phyloP scores from a whole-genome alignment of 192 early-diverging fungal species.

The Rhizoclosmatium globosum region DNA sequence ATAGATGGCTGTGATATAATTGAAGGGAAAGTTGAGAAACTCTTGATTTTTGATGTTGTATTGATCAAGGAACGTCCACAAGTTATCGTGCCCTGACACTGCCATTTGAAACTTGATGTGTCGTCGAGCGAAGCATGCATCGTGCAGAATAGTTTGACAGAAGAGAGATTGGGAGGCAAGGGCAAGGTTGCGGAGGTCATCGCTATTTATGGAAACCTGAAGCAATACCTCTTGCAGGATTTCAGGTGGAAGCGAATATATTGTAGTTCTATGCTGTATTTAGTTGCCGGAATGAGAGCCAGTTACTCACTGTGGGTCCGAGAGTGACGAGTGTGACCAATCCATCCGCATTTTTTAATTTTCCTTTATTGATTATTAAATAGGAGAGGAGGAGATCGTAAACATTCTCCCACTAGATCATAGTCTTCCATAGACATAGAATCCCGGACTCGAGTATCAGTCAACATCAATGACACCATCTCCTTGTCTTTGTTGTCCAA shows the following conservation, averaged over 20 bases:
- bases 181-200: background rate
- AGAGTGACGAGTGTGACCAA: too few species aligned
- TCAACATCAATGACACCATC: background rate
- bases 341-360: too few species aligned
- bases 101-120: background rate
- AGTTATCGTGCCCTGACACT: background rate
- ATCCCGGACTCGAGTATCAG: background rate
- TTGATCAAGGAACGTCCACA: slow-evolving; percentile 15
- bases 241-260: background rate
- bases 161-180: background rate
- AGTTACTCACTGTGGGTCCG: too few species aligned
- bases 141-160: background rate
- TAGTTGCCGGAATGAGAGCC: too few species aligned
- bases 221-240: background rate
- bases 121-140: background rate
- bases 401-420: too few species aligned
- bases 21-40: background rate
- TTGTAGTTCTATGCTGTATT: background rate
- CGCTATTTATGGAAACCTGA: background rate
- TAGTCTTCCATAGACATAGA: background rate
- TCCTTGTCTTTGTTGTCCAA: background rate
- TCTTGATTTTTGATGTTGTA: background rate
- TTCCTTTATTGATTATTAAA: too few species aligned
- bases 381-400: too few species aligned
- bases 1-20: background rate